phyloP scores from a whole-genome alignment of 2,329 filamentous ascomycete species.

The Arthrobotrys conoides region DNA sequence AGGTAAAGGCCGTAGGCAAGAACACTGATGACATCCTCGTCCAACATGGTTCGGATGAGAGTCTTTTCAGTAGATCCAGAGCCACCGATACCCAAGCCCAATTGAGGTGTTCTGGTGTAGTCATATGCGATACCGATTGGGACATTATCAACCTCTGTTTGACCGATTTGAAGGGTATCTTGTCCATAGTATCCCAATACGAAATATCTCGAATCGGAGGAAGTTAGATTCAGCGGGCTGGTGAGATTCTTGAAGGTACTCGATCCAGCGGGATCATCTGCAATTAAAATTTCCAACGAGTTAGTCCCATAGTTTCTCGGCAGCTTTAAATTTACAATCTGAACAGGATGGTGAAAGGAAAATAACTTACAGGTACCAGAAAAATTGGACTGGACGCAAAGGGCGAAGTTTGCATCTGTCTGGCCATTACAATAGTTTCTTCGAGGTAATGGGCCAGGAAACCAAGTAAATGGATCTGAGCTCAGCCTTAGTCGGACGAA shows the following conservation, averaged over 20 bases:
- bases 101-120: conserved; percentile 50
- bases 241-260: conserved; percentile 52
- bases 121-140: conserved; percentile 54
- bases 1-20: conserved; percentile 58
- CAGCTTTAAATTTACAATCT: too few species aligned
- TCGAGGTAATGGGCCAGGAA: conserved; percentile 45
- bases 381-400: conserved; percentile 53
- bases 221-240: conserved; percentile 38
- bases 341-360: background rate
- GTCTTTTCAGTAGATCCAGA: conserved; percentile 50
- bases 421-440: conserved; percentile 50
- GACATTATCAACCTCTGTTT: conserved; percentile 59
- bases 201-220: conserved; percentile 49
- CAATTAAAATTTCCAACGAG: background rate
- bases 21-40: conserved; percentile 50
- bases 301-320: conserved; percentile 8
- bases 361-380: conserved; percentile 53
- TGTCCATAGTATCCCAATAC: conserved; percentile 57
- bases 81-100: conserved; percentile 53
- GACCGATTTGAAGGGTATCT: conserved; percentile 56
- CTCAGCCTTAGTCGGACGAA: conserved; percentile 55
- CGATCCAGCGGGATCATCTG: conserved; percentile 39
- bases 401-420: conserved; percentile 26
- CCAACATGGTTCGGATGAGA: conserved; percentile 47
- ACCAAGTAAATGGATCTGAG: conserved; percentile 59